Evolutionary conservation across 164 flowering plant genomes (phyloP).

Genomic region (Nymphaea thermarum): DNA sequence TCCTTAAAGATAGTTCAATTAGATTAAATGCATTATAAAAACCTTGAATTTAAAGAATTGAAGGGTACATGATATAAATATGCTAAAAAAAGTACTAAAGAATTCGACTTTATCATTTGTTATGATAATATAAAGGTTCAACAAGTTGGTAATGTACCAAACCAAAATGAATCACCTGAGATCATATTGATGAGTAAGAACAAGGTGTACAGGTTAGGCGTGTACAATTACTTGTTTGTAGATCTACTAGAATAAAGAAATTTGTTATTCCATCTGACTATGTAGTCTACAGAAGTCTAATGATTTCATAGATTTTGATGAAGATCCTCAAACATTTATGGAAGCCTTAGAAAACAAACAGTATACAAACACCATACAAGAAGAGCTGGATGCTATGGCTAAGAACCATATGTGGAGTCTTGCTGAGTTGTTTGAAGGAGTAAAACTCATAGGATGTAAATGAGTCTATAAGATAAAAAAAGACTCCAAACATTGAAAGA

Average conservation of each 20-base stretch:
- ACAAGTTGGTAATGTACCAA: not conserved
- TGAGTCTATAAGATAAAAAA: slow-evolving; percentile 2
- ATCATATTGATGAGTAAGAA: not conserved
- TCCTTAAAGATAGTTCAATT: not conserved
- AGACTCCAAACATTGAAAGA: not conserved
- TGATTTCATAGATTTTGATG: not conserved
- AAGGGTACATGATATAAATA: not conserved
- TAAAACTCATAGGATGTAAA: not conserved
- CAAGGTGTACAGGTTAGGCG: not conserved
- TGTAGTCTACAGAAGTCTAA: not conserved
- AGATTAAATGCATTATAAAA: too few relatives aligned
- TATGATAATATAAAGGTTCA: not conserved
- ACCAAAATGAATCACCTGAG: not conserved
- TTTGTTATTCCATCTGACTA: not conserved
- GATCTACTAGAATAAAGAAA: slow-evolving; percentile 1
- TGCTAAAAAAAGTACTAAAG: too few relatives aligned
- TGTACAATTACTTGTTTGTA: not conserved
- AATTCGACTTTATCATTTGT: not conserved
- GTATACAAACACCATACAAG: not conserved
- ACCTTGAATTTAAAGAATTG: too few relatives aligned
- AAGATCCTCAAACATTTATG: not conserved
- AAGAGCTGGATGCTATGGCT: not conserved
- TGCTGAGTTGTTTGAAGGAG: not conserved
- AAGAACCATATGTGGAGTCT: not conserved
- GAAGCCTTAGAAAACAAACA: not conserved